Evolutionary conservation across 225 moss, liverwort and hornwort genomes (phyloP).

Genomic region (Thuidium tamariscinum): DNA sequence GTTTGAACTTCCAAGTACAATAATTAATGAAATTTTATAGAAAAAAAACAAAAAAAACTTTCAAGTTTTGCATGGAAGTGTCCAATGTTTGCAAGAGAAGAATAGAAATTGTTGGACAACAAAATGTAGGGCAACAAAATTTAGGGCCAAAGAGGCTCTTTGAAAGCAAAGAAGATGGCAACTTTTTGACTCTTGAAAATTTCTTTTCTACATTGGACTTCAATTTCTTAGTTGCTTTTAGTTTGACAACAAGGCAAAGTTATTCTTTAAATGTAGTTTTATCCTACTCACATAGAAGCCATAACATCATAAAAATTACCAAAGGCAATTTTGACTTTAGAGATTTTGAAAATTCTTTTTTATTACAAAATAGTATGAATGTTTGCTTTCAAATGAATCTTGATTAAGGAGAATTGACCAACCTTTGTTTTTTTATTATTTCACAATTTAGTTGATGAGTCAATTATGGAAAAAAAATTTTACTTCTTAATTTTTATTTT

Average conservation of each 20-base stretch:
- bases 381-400: fast-evolving
- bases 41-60: neutral
- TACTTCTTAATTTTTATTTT: neutral
- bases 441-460: neutral
- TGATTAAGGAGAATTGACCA: fast-evolving
- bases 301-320: fast-evolving
- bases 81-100: neutral
- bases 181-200: fast-evolving
- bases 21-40: fast-evolving
- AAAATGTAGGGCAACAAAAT: neutral
- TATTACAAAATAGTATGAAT: no score
- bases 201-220: neutral
- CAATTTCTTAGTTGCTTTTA: neutral
- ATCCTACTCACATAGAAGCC: neutral
- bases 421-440: neutral
- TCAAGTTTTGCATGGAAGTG: fast-evolving
- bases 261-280: neutral
- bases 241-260: neutral
- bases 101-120: neutral
- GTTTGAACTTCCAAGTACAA: no score
- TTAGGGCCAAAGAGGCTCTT: fast-evolving
- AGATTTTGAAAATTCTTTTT: neutral
- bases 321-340: neutral
- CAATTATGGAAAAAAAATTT: neutral
- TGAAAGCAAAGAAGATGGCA: fast-evolving